phyloP scores from a whole-genome alignment of 768 basidiomycete species.

The Russula griseocarnosa region DNA sequence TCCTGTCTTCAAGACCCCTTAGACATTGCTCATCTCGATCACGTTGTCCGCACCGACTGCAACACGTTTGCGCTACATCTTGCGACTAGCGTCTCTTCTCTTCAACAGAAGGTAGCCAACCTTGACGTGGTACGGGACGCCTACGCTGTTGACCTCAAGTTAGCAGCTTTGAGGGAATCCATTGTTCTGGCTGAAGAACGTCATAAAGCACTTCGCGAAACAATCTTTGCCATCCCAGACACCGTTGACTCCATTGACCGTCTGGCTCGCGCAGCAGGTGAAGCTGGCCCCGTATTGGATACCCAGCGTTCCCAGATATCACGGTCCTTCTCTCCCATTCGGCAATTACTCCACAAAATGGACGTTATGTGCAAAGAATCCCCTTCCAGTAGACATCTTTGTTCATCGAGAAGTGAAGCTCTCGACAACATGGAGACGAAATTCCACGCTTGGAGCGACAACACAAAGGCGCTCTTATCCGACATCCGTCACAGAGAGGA shows the following conservation, averaged over 20 bases:
- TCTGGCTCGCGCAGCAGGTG: slow-evolving; percentile 38
- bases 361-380: slow-evolving; percentile 47
- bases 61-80: slow-evolving; percentile 58
- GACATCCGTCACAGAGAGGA: slow-evolving; percentile 21
- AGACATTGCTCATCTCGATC: slow-evolving; percentile 57
- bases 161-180: neutral
- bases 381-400: slow-evolving; percentile 46
- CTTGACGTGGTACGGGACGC: slow-evolving; percentile 19
- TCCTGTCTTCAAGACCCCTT: slow-evolving; percentile 46
- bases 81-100: slow-evolving; percentile 32
- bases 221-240: slow-evolving; percentile 35
- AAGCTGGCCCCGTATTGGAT: slow-evolving; percentile 38
- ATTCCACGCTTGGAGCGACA: slow-evolving; percentile 20
- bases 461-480: slow-evolving; percentile 9
- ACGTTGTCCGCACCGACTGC: slow-evolving; percentile 60
- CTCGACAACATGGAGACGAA: slow-evolving; percentile 38
- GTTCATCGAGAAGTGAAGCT: slow-evolving; percentile 46
- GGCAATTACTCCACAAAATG: slow-evolving; percentile 53
- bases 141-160: slow-evolving; percentile 20
- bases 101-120: slow-evolving; percentile 17
- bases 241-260: slow-evolving; percentile 34
- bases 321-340: slow-evolving; percentile 51
- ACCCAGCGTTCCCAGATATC: slow-evolving; percentile 40
- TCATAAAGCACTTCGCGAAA: slow-evolving; percentile 39
- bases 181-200: slow-evolving; percentile 31